phyloP scores from a whole-genome alignment of 805 yeast species.

The Kodamaea laetipori region DNA sequence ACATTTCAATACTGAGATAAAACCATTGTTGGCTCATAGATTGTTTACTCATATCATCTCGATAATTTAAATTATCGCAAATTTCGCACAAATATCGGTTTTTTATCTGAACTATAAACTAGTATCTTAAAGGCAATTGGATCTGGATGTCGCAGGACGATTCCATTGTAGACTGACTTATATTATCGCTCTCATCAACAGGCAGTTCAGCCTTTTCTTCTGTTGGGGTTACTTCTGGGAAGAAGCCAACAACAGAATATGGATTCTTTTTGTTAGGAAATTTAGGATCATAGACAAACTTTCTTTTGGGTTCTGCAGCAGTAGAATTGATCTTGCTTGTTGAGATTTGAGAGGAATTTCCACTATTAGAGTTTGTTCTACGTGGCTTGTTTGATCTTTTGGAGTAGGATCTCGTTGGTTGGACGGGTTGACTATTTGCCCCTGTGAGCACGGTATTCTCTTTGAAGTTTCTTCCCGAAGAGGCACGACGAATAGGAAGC shows the following conservation, averaged over 20 bases:
- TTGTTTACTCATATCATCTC: slow-evolving; percentile 3
- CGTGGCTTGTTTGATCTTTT: not conserved
- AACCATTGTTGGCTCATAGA: slow-evolving; percentile 16
- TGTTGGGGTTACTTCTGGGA: slow-evolving; percentile 12
- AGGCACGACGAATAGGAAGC: too few relatives aligned
- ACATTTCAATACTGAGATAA: slow-evolving; percentile 20
- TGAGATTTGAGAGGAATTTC: too few relatives aligned
- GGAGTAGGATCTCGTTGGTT: not conserved
- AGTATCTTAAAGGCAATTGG: slow-evolving; percentile 20
- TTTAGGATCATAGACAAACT: slow-evolving; percentile 4
- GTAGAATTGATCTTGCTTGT: not conserved
- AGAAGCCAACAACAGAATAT: slow-evolving; percentile 20
- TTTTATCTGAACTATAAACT: not conserved
- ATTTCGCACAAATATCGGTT: not conserved
- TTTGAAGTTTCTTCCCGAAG: not conserved
- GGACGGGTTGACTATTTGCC: not conserved
- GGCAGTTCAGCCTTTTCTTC: not conserved
- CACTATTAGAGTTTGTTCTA: too few relatives aligned
- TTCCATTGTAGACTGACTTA: slow-evolving; percentile 19
- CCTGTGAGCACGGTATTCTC: not conserved
- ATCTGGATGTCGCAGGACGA: slow-evolving; percentile 33
- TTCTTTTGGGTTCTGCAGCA: slow-evolving; percentile 4
- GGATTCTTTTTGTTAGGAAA: slow-evolving; percentile 16
- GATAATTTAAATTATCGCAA: not conserved
- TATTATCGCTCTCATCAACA: slow-evolving; percentile 13